A percentile compares a stretch with the other conserved stretches of the same genome.
Conservation (phyloP, 2,329 filamentous ascomycete genomes). For the Botrytis elliptica region DNA sequence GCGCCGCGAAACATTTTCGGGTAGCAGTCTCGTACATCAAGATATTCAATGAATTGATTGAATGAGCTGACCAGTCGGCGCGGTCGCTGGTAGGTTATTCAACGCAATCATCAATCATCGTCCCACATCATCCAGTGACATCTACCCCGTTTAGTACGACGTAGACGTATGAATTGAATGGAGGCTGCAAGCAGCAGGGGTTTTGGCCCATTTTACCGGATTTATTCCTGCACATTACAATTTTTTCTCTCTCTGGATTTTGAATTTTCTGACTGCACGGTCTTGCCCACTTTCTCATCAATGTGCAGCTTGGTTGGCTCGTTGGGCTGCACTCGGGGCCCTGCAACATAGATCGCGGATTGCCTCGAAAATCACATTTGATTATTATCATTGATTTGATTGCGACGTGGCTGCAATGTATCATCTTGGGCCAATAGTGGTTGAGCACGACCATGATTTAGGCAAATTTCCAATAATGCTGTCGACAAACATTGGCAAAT, state of each 20-base stretch:
- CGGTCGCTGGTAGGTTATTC: background rate
- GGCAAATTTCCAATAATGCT: slow-evolving; percentile 22
- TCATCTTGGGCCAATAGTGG: slow-evolving; percentile 32
- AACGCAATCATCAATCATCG: background rate
- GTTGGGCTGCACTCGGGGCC: slow-evolving; percentile 30
- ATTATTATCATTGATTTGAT: slow-evolving; percentile 25
- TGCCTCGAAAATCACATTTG: slow-evolving; percentile 26
- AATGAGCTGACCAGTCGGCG: background rate
- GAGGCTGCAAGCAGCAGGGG: slow-evolving; percentile 13
- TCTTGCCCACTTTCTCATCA: slow-evolving; percentile 13
- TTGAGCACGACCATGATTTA: slow-evolving; percentile 37
- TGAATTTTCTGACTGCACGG: slow-evolving; percentile 17
- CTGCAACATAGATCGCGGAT: slow-evolving; percentile 35
- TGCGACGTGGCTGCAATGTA: slow-evolving; percentile 38
- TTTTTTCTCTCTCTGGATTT: background rate
- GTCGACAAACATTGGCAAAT: slow-evolving; percentile 19
- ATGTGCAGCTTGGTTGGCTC: slow-evolving; percentile 17
- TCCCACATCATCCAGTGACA: slow-evolving; percentile 10
- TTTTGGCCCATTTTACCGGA: slow-evolving; percentile 4
- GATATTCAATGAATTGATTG: background rate
- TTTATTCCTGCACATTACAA: slow-evolving; percentile 13
- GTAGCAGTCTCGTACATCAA: slow-evolving; percentile 6
- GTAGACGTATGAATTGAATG: background rate
- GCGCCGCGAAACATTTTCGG: slow-evolving; percentile 26
- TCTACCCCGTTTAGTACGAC: slow-evolving; percentile 2